Conservation (phyloP, 225 moss, liverwort and hornwort genomes). For the Physcomitrellopsis africana region DNA sequence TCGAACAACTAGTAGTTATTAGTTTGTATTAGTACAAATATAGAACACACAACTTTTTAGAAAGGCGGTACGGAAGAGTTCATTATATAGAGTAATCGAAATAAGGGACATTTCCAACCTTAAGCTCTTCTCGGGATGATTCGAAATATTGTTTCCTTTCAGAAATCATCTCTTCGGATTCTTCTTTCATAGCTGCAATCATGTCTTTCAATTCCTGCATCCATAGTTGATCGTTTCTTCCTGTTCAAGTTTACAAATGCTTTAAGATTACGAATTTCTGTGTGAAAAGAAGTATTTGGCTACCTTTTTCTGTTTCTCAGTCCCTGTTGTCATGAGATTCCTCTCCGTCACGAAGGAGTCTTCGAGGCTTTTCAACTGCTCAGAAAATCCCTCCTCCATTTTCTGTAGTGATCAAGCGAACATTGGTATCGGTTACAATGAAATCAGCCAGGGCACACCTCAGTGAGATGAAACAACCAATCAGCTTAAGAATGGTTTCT, state of each 20-base stretch:
- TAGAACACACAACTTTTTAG: neutral
- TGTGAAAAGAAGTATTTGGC: neutral
- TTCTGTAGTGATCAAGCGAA: slow-evolving; percentile 34
- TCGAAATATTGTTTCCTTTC: slow-evolving; percentile 86
- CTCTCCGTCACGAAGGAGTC: slow-evolving; percentile 69
- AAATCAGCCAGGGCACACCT: neutral
- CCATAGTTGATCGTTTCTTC: neutral
- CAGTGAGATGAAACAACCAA: neutral
- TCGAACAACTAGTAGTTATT: slow-evolving; percentile 6
- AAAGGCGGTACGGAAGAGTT: neutral
- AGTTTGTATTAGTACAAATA: neutral
- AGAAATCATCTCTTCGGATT: slow-evolving; percentile 67
- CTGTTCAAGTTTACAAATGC: no score
- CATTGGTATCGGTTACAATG: neutral
- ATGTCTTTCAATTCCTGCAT: slow-evolving; percentile 74
- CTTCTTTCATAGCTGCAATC: slow-evolving; percentile 76
- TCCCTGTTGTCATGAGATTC: slow-evolving; percentile 51
- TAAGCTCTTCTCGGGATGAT: slow-evolving; percentile 77
- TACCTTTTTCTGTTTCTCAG: slow-evolving; percentile 48
- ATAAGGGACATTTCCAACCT: slow-evolving; percentile 44
- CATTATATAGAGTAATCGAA: neutral
- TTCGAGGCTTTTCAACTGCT: slow-evolving; percentile 54
- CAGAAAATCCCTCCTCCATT: slow-evolving; percentile 79
- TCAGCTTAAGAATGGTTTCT: no score
- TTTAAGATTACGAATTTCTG: no score